Evolutionary conservation across 306 rosid genomes (phyloP).

Genomic region (Pterocarpus santalinus): DNA sequence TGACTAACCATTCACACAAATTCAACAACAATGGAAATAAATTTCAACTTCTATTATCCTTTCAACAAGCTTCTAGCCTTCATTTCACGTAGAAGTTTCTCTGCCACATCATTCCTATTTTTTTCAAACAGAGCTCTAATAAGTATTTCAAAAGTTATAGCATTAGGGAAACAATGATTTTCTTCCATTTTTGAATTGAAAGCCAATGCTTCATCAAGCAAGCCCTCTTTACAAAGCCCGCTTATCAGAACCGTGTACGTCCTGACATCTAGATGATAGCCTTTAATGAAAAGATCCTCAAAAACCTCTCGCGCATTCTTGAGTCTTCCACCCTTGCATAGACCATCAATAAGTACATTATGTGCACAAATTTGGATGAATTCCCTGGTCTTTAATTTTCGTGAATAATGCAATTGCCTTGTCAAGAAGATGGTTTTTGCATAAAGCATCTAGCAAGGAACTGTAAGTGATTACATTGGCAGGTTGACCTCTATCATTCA

Average conservation of each 20-base stretch:
- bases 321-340: neutral
- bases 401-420: neutral
- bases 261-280: neutral
- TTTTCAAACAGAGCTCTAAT: neutral
- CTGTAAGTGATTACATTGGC: neutral
- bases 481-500: constrained; percentile 19
- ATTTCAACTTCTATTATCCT: neutral
- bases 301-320: neutral
- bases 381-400: neutral
- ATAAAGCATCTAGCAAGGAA: constrained; percentile 12
- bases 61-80: neutral
- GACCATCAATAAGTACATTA: constrained; percentile 16
- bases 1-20: neutral
- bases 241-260: neutral
- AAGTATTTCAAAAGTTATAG: neutral
- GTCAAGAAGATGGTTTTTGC: neutral
- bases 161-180: neutral
- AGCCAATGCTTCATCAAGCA: constrained; percentile 21
- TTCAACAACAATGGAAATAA: neutral
- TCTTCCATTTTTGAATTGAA: constrained; percentile 10
- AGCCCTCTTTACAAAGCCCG: neutral
- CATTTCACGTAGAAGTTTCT: constrained; percentile 15
- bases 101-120: neutral
- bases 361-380: neutral
- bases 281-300: neutral